Percentiles rank a stretch among this genome's conserved stretches.
Evolutionary conservation across 176 grass and related monocot species (phyloP).

Genomic region (Zoysia pacifica): DNA sequence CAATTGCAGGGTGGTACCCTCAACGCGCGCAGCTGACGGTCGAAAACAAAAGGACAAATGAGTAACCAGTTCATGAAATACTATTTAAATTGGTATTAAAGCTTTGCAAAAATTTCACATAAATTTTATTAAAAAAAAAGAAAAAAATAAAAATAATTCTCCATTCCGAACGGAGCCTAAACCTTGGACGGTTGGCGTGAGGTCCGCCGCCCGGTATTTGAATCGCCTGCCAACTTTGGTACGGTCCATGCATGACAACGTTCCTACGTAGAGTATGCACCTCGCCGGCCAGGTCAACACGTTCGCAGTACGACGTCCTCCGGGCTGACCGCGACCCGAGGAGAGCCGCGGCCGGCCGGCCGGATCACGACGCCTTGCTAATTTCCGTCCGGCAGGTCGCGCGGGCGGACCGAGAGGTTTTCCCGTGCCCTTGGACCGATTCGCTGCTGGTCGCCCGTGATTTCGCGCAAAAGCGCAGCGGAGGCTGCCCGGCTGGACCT

Average conservation of each 20-base stretch:
- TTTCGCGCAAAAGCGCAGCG: not conserved
- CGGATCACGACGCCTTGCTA: not conserved
- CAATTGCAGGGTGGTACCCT: too few relatives aligned
- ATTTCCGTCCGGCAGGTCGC: not conserved
- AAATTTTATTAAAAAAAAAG: too few relatives aligned
- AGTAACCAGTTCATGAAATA: too few relatives aligned
- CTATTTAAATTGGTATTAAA: too few relatives aligned
- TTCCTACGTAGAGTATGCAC: not conserved
- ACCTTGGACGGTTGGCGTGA: not conserved
- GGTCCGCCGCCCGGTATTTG: not conserved
- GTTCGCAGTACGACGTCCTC: not conserved
- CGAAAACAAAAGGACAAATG: too few relatives aligned
- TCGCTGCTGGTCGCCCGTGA: not conserved
- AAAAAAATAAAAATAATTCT: too few relatives aligned
- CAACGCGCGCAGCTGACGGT: too few relatives aligned
- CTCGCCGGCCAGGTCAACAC: constrained; percentile 22
- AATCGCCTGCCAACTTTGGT: not conserved
- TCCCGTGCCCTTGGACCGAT: not conserved
- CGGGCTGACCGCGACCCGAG: not conserved
- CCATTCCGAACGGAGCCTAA: too few relatives aligned
- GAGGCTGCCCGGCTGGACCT: not conserved
- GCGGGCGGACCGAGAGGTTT: not conserved
- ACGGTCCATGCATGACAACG: not conserved
- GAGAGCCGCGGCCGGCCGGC: not conserved
- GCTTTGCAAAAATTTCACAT: too few relatives aligned